phyloP scores from a whole-genome alignment of 176 grass and related monocot species.

The Microstegium vimineum region DNA sequence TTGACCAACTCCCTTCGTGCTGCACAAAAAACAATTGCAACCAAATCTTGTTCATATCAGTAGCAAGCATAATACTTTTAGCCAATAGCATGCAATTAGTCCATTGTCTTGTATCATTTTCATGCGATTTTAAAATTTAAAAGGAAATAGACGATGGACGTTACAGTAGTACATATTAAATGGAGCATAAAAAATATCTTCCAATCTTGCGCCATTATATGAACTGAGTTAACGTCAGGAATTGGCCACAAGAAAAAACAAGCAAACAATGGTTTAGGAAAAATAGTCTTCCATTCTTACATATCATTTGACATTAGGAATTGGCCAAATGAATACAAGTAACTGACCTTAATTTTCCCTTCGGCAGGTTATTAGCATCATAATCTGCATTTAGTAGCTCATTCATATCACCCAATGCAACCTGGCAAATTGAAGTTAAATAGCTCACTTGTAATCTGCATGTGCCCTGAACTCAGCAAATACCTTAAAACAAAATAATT shows the following conservation, averaged over 20 bases:
- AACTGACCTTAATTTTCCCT: constrained; percentile 80
- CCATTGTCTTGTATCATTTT: not conserved
- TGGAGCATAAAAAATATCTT: not conserved
- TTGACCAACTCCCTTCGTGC: constrained; percentile 80
- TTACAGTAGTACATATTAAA: constrained; percentile 12
- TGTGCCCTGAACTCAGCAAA: not conserved
- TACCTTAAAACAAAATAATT: not conserved
- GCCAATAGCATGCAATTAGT: not conserved
- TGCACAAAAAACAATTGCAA: constrained; percentile 39
- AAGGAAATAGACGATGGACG: not conserved
- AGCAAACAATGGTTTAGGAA: not conserved
- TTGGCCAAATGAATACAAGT: not conserved
- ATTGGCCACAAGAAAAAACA: not conserved
- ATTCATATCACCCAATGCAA: constrained; percentile 89
- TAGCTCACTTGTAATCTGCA: not conserved
- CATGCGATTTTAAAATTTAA: not conserved
- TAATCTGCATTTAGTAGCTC: constrained; percentile 65
- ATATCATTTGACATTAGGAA: not conserved
- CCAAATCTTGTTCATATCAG: constrained; percentile 16
- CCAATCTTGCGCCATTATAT: not conserved
- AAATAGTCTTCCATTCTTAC: not conserved
- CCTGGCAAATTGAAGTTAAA: constrained; percentile 40
- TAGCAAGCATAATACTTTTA: not conserved
- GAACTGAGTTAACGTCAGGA: not conserved
- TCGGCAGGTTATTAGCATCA: constrained; percentile 70